Evolutionary conservation across 2,329 filamentous ascomycete genomes (phyloP), one percentile per base, ranked within the genome.

Genomic region (Phaeophleospora eucalypticola): DNA sequence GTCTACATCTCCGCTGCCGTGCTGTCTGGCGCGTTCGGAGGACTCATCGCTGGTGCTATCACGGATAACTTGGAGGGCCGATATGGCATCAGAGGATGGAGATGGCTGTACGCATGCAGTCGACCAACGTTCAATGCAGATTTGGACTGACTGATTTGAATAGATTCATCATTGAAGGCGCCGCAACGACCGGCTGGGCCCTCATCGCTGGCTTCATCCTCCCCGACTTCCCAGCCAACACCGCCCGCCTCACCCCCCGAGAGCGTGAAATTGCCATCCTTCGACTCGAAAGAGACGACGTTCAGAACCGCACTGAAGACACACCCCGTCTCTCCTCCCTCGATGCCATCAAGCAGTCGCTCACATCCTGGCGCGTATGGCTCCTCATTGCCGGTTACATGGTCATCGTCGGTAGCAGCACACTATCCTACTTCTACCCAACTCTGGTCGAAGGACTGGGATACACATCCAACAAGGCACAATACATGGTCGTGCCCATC

Each of bases 1-100:
- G 62, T 82, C 1, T 82, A 79, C 54, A 77, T 80, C 50, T 76
- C 78, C n/a, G 77, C 75, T 1, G 77, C 77, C 0, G 74, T 81
- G 2, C 66, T 79, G 2, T 77, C 70, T 0, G 76, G 76, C n/a
- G 77, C 75, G 2, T 79, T 74, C 41, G 66, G 65, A 3, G 71
- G 72, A 10, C 59, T 74, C 4, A 65, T 72, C 10, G 68, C 65
- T 4, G 68, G 65, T 4, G 65, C 59, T 1, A 58, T 68, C 1
- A 65, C 64, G 4, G 56, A 56, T 1, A 60, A 60, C 2, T 58
- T 73, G 16, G 64, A 72, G 34, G 68, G 68, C 12, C 64, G 58
- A 2, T 58, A 64, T 18, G 71, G 71, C 2, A 46, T 74, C 0
- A 58, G 61, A 17, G 66, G 67, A 0, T 75, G 72, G 68, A 52